A percentile compares a stretch with the other conserved stretches of the same genome.
Conservation (phyloP, 495 filamentous ascomycete genomes). For the Lichina pygmaea region DNA sequence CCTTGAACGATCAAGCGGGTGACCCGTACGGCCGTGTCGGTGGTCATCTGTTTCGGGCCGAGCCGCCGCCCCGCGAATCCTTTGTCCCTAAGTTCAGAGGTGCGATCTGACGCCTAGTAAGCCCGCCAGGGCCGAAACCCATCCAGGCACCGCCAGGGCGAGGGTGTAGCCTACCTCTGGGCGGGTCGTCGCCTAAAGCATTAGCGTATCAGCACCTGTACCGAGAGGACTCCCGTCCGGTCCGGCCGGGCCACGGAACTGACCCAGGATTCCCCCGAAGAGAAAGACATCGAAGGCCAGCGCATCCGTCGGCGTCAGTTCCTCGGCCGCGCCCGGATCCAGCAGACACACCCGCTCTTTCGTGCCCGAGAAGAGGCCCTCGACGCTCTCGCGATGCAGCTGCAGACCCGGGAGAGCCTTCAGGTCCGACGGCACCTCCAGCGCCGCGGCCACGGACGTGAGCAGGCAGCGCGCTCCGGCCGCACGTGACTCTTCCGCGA, state of each 20-base stretch:
- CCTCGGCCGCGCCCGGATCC: constrained; percentile 56
- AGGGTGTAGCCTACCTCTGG: constrained; percentile 40
- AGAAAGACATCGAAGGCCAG: constrained; percentile 69
- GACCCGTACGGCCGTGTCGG: constrained; percentile 84
- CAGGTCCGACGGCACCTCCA: constrained; percentile 40
- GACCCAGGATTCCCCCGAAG: constrained; percentile 89
- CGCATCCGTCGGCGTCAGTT: constrained; percentile 61
- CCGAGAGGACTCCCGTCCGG: background rate
- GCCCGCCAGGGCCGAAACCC: background rate
- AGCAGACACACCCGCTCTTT: constrained; percentile 60
- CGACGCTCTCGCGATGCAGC: constrained; percentile 45
- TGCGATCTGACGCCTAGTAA: constrained; percentile 36
- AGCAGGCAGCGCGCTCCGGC: constrained; percentile 47
- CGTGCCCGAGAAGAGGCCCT: constrained; percentile 39
- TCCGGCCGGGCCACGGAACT: constrained; percentile 7
- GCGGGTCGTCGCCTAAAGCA: constrained; percentile 65
- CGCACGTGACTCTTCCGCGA: constrained; percentile 50
- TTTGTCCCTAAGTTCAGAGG: constrained; percentile 73
- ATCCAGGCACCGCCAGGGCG: background rate
- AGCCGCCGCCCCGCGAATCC: constrained; percentile 72
- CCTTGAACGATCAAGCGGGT: constrained; percentile 71
- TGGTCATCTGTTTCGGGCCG: constrained; percentile 93
- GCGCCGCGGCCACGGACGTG: constrained; percentile 44
- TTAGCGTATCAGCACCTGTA: constrained; percentile 2
- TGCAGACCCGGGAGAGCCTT: constrained; percentile 28